Base-by-base conservation (phyloP, 192 early-diverging fungal genomes). In the Entomortierella parvispora region DNA sequence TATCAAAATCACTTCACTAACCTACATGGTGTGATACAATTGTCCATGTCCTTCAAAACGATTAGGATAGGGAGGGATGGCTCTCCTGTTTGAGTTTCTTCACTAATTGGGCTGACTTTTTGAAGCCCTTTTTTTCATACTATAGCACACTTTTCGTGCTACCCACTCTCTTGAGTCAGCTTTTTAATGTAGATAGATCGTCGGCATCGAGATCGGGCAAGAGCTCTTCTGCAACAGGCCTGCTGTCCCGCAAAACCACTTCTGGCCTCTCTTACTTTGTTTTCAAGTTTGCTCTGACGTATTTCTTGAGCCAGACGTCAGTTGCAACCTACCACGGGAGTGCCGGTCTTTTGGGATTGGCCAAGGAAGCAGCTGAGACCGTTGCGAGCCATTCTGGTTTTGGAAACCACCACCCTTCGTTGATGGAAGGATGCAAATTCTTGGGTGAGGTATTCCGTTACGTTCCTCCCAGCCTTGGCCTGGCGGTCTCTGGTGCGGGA, bases 281-380 rank as follows among this genome's bases (percentile, higher is more conserved):
- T 29, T 67, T 67, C 65, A 67, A 67, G 65, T 67, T 67, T 26
- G 65, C 65, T 9, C 52, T 67, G 65, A 58, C 65, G 12, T 67
- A 67, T 42, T 54, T 57, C 8, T 18, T 67, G 14, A 56, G 54
- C 43, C 65, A 67, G 2, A 22, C 57, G 0, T 51, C 51, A 2
- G 40, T 33, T 15, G 26, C 33, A 23, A 18, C 29, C 17, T 15
- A 18, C 22, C 34, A 22, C 11, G 43, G 57, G 12, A 9, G 7
- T 9, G 5, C 37, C 14, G 57, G 57, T 3, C 42, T 58, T 10
- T 29, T 33, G 9, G 14, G n/a, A 25, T 25, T 58, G 57, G 57
- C 57, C 8, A 58, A 58, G 25, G 57, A 44, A 4, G 57, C 57
- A 44, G 26, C 57, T n/a, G 57, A 58, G 23, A 22, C 57, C 2